Evolutionary conservation across 345 rosid species (phyloP), one percentile per base, ranked within the genome.

Genomic region (Jatropha curcas): DNA sequence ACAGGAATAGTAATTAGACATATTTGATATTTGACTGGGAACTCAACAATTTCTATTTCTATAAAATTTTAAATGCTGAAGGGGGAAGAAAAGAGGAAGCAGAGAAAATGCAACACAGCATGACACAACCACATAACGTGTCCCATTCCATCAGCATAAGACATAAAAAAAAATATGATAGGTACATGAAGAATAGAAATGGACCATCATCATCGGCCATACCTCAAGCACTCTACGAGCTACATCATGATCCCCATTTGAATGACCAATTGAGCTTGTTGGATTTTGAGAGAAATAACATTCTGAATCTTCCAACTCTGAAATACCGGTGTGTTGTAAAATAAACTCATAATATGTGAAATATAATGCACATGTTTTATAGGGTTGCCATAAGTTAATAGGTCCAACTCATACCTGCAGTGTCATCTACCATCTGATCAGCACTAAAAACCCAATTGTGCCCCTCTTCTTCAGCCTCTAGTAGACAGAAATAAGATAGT

Each of bases 401-500:
- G 43, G 48, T 30, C 27, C 7, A 17, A 65, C 43, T 12, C 67
- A 65, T 82, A 88, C 97, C 98, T 74, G 76, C 57, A 68, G 68
- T 81, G 64, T 82, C 88, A 74, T 69, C 84, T 64, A 65, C 82
- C 80, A 90, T 67, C 80, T 84, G 92, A 76, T 93, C 96, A 52
- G 97, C 92, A 93, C 90, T 88, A 66, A 95, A 88, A 73, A 91
- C 73, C 98, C 96, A 91, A 76, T 86, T 87, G 65, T 83, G 81
- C 57, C 74, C 92, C 27, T 64, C 86, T 66, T 71, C 83, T 50
- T 71, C 94, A 70, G 77, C 89, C 69, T 83, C 90, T 84, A 64
- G 71, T 7, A 55, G 59, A 60, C 13, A n/a, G 28, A 67, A 55
- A 34, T 5, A 33, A 11, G 68, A 60, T 1, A 17, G 25, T 27